Base-by-base conservation (phyloP, 2,329 filamentous ascomycete species). In the Lasiodiplodia citricola region DNA sequence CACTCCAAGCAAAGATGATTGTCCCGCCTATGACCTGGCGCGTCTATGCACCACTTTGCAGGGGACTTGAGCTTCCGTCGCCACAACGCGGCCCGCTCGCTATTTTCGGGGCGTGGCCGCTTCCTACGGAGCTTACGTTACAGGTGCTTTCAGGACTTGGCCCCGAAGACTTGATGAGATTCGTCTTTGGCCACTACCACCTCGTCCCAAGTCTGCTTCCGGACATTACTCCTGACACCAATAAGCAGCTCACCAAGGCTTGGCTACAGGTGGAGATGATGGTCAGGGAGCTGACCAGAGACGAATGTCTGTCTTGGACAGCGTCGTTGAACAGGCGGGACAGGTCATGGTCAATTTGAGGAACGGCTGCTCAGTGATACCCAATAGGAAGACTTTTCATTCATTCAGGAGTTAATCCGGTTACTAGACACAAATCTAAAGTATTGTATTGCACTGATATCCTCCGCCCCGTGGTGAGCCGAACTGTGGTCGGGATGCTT, bases 1-100 rank as follows among this genome's bases (percentile, higher is more conserved):
- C 81, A 3, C 75, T 86, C 7, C 76, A 78, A 63, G 74, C 75
- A 16, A 79, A 80, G 56, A 77, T 75, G n/a, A 70, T 80, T 37
- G 77, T 77, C 23, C 77, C 79, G 21, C 72, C 75, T 10, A 73
- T 79, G 41, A 68, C 67, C 21, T 68, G 66, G 66, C 56, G 56
- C 25, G 31, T 68, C 13, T 64, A 68, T 13, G 67, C 67, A 10
- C 67, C 60, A 14, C 51, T 68, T 11, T 68, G 69, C 41, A 75
- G 76, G 66, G 73, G 77, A 18, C 13, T 56, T 16, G 44, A 31
- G 56, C 44, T 64, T n/a, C 52, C 66, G 10, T 23, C 64, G 52
- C 28, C 44, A 28, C 47, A 47, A 16, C 56, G 66, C 28, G 31
- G 50, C 3, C 66, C 35, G 8, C 57, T 68, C 38, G 58, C 60